Evolutionary conservation across 2,329 filamentous ascomycete genomes (phyloP).

Genomic region (Nemania abortiva): DNA sequence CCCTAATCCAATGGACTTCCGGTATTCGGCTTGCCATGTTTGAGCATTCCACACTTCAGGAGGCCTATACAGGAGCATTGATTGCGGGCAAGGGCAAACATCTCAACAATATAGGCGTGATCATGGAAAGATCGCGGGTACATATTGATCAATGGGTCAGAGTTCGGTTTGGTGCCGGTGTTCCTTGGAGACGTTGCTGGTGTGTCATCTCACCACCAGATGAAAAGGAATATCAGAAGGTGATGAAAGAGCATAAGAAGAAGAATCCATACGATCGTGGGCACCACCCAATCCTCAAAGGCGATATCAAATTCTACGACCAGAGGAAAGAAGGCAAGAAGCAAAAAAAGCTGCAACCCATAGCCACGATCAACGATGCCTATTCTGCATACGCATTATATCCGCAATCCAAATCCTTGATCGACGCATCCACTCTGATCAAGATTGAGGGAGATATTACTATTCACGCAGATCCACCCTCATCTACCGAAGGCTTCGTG

Average conservation of each 20-base stretch:
- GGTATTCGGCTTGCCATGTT: constrained; percentile 94
- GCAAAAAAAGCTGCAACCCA: constrained; percentile 89
- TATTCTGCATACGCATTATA: constrained; percentile 97
- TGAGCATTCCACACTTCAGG: constrained; percentile 91
- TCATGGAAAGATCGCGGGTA: constrained; percentile 84
- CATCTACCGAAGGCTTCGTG: constrained; percentile 89
- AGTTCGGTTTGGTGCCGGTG: constrained; percentile 94
- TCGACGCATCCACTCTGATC: constrained; percentile 92
- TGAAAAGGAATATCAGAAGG: constrained; percentile 89
- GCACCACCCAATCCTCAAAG: constrained; percentile 76
- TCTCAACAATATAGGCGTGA: constrained; percentile 88
- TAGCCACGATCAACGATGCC: constrained; percentile 90
- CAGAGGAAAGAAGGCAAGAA: constrained; percentile 79
- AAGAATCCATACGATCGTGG: constrained; percentile 85
- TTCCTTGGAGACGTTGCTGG: constrained; percentile 97
- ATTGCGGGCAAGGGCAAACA: constrained; percentile 93
- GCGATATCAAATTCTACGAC: constrained; percentile 95
- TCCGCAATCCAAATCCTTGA: constrained; percentile 91
- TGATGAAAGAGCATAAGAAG: constrained; percentile 85
- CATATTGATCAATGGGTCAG: constrained; percentile 93
- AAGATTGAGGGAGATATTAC: constrained; percentile 94
- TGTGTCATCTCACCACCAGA: constrained; percentile 93
- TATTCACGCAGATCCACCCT: constrained; percentile 82
- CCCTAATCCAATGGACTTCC: constrained; percentile 94
- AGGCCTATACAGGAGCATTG: constrained; percentile 94